Percentiles rank a stretch among this genome's conserved stretches.
These are phyloP conservation scores for Penicillium sp. DNA, from an alignment of 2,329 filamentous ascomycete genomes.

Conservation along the genomic window DNA sequence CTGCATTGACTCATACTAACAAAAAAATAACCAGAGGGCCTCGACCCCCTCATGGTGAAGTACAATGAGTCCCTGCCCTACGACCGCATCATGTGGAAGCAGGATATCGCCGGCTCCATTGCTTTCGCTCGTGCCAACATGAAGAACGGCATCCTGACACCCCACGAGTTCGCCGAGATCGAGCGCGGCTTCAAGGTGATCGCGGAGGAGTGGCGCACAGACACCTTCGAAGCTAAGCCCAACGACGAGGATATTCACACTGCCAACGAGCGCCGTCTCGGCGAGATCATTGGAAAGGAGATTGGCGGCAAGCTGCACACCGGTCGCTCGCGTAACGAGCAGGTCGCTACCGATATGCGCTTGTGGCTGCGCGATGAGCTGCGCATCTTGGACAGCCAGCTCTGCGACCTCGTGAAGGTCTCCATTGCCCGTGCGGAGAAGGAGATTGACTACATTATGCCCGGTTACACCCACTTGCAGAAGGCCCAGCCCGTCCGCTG, in stretches of 20 bases:
- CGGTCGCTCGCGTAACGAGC: slow-evolving; percentile 83
- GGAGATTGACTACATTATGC: slow-evolving; percentile 78
- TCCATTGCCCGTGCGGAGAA: slow-evolving; percentile 68
- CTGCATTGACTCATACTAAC: slow-evolving; percentile 19
- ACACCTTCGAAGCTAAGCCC: slow-evolving; percentile 37
- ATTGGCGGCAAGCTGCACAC: slow-evolving; percentile 89
- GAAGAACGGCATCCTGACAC: slow-evolving; percentile 71
- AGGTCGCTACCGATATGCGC: slow-evolving; percentile 86
- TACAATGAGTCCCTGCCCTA: slow-evolving; percentile 83
- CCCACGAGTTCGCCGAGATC: slow-evolving; percentile 71
- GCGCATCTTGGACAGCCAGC: slow-evolving; percentile 65
- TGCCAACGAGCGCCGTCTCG: slow-evolving; percentile 69
- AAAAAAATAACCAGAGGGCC: slow-evolving; percentile 57
- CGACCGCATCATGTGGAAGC: slow-evolving; percentile 73
- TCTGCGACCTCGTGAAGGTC: slow-evolving; percentile 70
- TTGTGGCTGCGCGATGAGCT: slow-evolving; percentile 81
- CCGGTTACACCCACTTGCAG: slow-evolving; percentile 85
- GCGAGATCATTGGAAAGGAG: slow-evolving; percentile 83
- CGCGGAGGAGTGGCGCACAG: slow-evolving; percentile 44
- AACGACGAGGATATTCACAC: slow-evolving; percentile 65
- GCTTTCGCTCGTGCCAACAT: slow-evolving; percentile 79
- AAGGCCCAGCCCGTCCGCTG: slow-evolving; percentile 78
- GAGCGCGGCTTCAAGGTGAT: slow-evolving; percentile 67
- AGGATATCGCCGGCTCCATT: slow-evolving; percentile 78
- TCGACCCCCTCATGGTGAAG: slow-evolving; percentile 81